Percentiles rank a stretch among this genome's conserved stretches.
Conservation (phyloP, 352 stramenopile species). For the Halophytophthora batemanensis region DNA sequence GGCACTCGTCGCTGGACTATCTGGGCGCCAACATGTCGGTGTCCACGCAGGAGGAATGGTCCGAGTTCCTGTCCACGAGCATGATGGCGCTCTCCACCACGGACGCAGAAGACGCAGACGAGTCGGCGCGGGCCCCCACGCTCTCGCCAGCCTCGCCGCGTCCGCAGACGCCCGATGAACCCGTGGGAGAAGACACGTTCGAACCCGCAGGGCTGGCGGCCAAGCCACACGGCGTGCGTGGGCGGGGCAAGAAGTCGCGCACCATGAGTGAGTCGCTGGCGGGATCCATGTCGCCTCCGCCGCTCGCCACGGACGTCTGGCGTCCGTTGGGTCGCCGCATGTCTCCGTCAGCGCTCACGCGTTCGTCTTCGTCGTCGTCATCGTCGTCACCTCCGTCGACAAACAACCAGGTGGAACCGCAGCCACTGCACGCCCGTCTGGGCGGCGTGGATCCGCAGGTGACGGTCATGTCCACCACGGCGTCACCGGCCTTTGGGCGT, state of each 20-base stretch:
- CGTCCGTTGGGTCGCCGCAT: conserved; percentile 48
- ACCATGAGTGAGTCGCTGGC: conserved; percentile 46
- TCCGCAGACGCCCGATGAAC: conserved; percentile 6
- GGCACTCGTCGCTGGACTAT: conserved; percentile 63
- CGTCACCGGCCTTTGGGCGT: conserved; percentile 18
- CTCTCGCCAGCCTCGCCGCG: conserved; percentile 1
- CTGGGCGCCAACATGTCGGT: conserved; percentile 16
- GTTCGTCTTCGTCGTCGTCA: conserved; percentile 12
- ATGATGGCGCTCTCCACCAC: conserved; percentile 51
- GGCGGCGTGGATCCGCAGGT: conserved; percentile 11
- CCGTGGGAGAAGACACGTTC: background rate
- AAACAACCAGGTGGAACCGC: conserved; percentile 25
- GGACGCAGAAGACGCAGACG: conserved; percentile 19
- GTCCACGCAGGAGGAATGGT: conserved; percentile 52
- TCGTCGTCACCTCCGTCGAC: conserved; percentile 14
- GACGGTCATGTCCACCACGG: conserved; percentile 16
- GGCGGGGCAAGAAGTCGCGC: conserved; percentile 22
- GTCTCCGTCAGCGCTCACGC: conserved; percentile 17
- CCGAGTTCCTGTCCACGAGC: conserved; percentile 60
- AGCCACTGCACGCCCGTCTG: conserved; percentile 5
- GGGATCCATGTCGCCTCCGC: conserved; percentile 24
- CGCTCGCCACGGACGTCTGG: conserved; percentile 28
- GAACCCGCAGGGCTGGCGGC: background rate
- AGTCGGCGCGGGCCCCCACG: conserved; percentile 3
- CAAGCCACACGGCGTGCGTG: background rate